Base-by-base conservation (phyloP, 179 eudicot species). In the Monotropa hypopitys region DNA sequence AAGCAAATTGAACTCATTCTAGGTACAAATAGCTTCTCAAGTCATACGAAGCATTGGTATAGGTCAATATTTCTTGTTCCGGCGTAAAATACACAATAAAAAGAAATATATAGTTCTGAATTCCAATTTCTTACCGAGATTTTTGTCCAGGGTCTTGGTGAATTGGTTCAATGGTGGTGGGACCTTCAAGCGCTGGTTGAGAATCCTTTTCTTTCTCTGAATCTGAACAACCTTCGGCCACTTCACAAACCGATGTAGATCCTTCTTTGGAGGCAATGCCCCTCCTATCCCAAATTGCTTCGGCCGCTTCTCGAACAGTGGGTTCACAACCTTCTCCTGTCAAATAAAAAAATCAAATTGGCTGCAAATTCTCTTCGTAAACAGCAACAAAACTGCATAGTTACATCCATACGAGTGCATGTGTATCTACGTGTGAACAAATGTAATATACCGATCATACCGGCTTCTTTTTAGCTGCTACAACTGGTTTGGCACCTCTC, bases 221-320 rank as follows among this genome's bases (percentile, higher is more conserved):
- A 93, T 83, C 53, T 88, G 92, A 62, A 93, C 98, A 46, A 86
- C 92, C 62, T 84, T 84, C 0, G 98, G 98, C 98, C 98, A 93
- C 80, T 84, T 91, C 59, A 91, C 90, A 51, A 89, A 93, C 65
- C 98, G 70, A 42, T 88, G 87, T 42, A 93, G 85, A 79, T 93
- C 98, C 87, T 86, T 90, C 90, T 93, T 91, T 4, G 96, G 96
- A 38, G 96, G 93, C 77, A 91, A 82, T 3, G 98, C 98, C 49
- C 98, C 98, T 46, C 98, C 98, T 20, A 93, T 93, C n/a, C 98
- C 98, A 76, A 93, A 93, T 79, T 91, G 96, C 87, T 91, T 91
- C 12, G 97, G 90, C 33, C 97, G 83, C 77, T 89, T 93, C 88
- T 93, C 97, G 70, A 83, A 93, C 46, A 93, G 80, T 0, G 97